Conservation (phyloP, 2,329 filamentous ascomycete species). For the Pyrenophora seminiperda region DNA sequence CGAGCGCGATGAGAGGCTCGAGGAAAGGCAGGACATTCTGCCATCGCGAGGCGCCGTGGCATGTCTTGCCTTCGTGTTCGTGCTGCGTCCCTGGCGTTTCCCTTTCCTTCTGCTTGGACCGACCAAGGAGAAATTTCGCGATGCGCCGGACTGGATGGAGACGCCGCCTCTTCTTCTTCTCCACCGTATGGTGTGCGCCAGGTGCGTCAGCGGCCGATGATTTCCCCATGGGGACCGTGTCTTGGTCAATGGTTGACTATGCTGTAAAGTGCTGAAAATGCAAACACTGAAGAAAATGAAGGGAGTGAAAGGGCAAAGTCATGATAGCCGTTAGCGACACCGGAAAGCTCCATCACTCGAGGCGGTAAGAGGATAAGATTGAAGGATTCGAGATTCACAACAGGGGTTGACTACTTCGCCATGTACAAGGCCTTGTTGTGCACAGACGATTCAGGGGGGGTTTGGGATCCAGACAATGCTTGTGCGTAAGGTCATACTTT, state of each 20-base stretch:
- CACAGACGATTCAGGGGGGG: constrained; percentile 4
- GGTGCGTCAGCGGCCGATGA: constrained; percentile 5
- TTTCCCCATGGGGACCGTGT: constrained; percentile 13
- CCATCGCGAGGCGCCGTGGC: constrained; percentile 17
- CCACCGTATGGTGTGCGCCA: not conserved
- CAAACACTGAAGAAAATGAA: constrained; percentile 5
- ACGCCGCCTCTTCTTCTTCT: constrained; percentile 11
- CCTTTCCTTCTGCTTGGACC: not conserved
- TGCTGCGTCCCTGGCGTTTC: not conserved
- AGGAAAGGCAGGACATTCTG: constrained; percentile 21
- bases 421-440: constrained; percentile 6
- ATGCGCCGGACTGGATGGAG: constrained; percentile 14
- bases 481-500: not conserved
- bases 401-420: constrained; percentile 4
- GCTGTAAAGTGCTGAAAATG: not conserved
- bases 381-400: constrained; percentile 8
- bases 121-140: constrained; percentile 9
- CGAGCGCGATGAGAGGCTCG: constrained; percentile 19
- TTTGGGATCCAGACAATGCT: constrained; percentile 9
- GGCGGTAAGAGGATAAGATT: constrained; percentile 15
- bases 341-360: constrained; percentile 2
- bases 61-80: constrained; percentile 4
- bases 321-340: constrained; percentile 10
- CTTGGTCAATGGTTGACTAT: constrained; percentile 1
- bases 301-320: not conserved